These are phyloP conservation scores for Leccinum ochraceum DNA, from an alignment of 768 basidiomycete species.

Conservation along the genomic window DNA sequence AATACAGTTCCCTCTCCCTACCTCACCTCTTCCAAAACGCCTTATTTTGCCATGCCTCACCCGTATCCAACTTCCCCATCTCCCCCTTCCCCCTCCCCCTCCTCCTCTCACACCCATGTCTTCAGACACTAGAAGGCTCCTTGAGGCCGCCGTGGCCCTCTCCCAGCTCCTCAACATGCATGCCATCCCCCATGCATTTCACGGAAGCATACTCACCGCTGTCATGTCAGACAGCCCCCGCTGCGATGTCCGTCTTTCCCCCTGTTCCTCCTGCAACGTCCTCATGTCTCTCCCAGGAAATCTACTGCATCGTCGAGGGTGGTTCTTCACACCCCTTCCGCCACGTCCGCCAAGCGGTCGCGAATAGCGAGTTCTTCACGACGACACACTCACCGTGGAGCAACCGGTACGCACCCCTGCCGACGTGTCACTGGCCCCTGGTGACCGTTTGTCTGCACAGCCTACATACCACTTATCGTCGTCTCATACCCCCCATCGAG, in stretches of 20 bases:
- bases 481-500: slow-evolving; percentile 75
- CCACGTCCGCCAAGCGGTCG: slow-evolving; percentile 73
- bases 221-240: slow-evolving; percentile 64
- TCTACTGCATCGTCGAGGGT: slow-evolving; percentile 81
- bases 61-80: slow-evolving; percentile 27
- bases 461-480: slow-evolving; percentile 73
- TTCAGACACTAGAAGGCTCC: slow-evolving; percentile 68
- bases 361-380: slow-evolving; percentile 63
- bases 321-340: slow-evolving; percentile 75
- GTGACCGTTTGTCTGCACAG: slow-evolving; percentile 38
- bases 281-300: slow-evolving; percentile 56
- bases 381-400: slow-evolving; percentile 82
- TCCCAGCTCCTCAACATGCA: slow-evolving; percentile 58
- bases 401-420: slow-evolving; percentile 56
- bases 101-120: slow-evolving; percentile 42
- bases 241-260: slow-evolving; percentile 55
- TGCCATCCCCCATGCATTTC: slow-evolving; percentile 76
- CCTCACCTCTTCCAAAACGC: slow-evolving; percentile 39
- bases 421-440: slow-evolving; percentile 1
- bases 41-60: slow-evolving; percentile 52
- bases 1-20: slow-evolving; percentile 39
- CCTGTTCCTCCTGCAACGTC: not conserved
- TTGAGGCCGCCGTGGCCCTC: slow-evolving; percentile 77
- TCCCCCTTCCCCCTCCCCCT: slow-evolving; percentile 27
- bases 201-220: slow-evolving; percentile 73